Base-by-base conservation (phyloP, 371 early-diverging fungal genomes). In the Apophysomyces elegans region DNA sequence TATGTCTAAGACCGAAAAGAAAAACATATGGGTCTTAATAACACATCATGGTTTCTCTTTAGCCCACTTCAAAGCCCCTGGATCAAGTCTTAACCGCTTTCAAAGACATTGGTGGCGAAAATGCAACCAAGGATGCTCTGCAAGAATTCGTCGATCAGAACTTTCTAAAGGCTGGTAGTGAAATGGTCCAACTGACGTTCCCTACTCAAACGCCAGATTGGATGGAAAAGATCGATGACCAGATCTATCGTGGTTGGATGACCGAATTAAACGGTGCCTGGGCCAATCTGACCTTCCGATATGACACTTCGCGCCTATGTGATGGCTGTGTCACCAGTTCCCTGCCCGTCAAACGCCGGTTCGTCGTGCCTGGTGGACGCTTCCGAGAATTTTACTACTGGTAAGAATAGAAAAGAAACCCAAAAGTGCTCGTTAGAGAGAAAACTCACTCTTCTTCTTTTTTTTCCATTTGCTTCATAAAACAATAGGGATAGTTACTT, bases 351-450 rank as follows among this genome's bases (percentile, higher is more conserved):
- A 73, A 79, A 14, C 76, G 85, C 54, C 87, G 82, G 8, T 96
- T 95, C 76, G 87, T 96, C 1, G 89, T 96, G 9, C 96, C 97
- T 9, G 97, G 97, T 5, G 96, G 96, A 4, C 75, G 96, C 59
- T 97, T 97, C 69, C 75, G 91, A 59, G 96, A 97, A 84, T 81
- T 89, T 36, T 95, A 96, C 75, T 95, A 97, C 73, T 96, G 95
- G 96, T 77, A 75, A 50, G 63, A 44, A 5, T 35, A 37, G 37
- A 6, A 54, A 14, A 8, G 4, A 41, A 41, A 2, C 41, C 5
- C 8, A 59, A 59, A 41, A 37, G 37, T 45, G 1, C 32, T 26
- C 32, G 2, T 26, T 26, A 60, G 9, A 45, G 5, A 45, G 6
- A 45, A 13, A 45, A 12, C 6, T 5, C 8, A 45, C 16, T 12